Evolutionary conservation across 306 rosid species (phyloP).

Genomic region (Dryas drummondii): DNA sequence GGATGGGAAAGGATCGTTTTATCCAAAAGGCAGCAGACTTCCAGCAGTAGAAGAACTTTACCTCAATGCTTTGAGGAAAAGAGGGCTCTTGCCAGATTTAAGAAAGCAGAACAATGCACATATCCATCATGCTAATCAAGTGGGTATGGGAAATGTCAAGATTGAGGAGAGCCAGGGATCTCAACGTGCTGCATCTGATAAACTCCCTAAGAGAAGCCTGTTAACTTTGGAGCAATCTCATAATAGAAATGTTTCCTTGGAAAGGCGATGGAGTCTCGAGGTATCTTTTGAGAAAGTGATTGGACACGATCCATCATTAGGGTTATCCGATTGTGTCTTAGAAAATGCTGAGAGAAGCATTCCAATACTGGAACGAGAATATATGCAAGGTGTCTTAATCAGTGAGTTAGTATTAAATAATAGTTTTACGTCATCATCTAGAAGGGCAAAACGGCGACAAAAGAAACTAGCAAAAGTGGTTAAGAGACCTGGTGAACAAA

Average conservation of each 20-base stretch:
- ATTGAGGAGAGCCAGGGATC: slow-evolving; percentile 63
- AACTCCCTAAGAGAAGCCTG: slow-evolving; percentile 60
- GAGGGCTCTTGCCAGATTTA: slow-evolving; percentile 89
- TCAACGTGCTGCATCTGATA: slow-evolving; percentile 49
- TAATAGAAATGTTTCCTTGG: slow-evolving; percentile 73
- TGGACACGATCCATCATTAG: slow-evolving; percentile 54
- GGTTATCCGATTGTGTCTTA: slow-evolving; percentile 51
- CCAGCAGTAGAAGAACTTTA: slow-evolving; percentile 90
- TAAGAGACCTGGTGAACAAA: slow-evolving; percentile 89
- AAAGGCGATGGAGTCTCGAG: slow-evolving; percentile 99
- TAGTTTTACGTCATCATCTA: slow-evolving; percentile 61
- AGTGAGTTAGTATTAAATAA: slow-evolving; percentile 74
- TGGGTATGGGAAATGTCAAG: slow-evolving; percentile 60
- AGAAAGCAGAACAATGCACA: slow-evolving; percentile 73
- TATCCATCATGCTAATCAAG: slow-evolving; percentile 77
- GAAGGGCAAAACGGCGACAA: slow-evolving; percentile 67
- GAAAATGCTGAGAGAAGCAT: slow-evolving; percentile 41
- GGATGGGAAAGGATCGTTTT: slow-evolving; percentile 95
- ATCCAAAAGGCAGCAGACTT: slow-evolving; percentile 80
- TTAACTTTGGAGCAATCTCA: slow-evolving; percentile 78
- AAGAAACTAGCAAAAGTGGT: slow-evolving; percentile 75
- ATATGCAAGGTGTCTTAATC: slow-evolving; percentile 96
- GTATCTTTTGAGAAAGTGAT: slow-evolving; percentile 86
- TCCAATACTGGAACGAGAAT: slow-evolving; percentile 90
- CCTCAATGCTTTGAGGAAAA: slow-evolving; percentile 84